A percentile compares a stretch with the other conserved stretches of the same genome.
Conservation (phyloP, 805 yeast species). For the Starmerella potacharoeniae region DNA sequence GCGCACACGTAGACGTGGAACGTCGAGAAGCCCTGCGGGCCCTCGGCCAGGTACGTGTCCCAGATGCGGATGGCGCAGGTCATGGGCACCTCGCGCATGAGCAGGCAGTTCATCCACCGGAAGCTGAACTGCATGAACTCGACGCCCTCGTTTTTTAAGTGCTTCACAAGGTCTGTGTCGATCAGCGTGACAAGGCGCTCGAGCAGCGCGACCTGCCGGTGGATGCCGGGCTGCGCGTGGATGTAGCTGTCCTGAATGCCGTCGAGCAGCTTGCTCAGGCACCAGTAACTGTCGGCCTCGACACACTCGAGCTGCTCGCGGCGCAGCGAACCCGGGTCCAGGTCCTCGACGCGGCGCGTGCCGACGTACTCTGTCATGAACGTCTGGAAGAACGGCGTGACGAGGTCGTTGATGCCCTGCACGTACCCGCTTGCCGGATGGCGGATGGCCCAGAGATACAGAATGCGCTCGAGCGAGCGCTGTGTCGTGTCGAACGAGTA, state of each 20-base stretch:
- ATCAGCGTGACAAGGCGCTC: conserved; percentile 68
- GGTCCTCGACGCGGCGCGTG: conserved; percentile 37
- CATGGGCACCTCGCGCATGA: conserved; percentile 86
- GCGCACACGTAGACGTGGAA: conserved; percentile 97
- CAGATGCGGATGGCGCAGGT: conserved; percentile 82
- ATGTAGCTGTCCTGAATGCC: conserved; percentile 95
- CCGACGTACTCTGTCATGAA: conserved; percentile 58
- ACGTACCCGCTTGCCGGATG: conserved; percentile 98
- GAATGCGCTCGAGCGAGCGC: conserved; percentile 61
- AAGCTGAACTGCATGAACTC: conserved; percentile 93
- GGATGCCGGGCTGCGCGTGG: conserved; percentile 96
- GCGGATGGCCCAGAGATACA: conserved; percentile 89
- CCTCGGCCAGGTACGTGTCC: conserved; percentile 72
- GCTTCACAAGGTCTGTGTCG: conserved; percentile 60
- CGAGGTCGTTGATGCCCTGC: conserved; percentile 91
- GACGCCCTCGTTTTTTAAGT: conserved; percentile 69
- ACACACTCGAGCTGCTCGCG: conserved; percentile 50
- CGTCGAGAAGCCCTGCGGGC: conserved; percentile 63
- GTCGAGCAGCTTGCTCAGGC: conserved; percentile 78
- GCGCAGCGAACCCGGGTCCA: conserved; percentile 54
- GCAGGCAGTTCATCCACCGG: conserved; percentile 96
- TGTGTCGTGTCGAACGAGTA: conserved; percentile 65
- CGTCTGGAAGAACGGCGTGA: conserved; percentile 85
- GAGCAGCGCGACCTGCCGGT: conserved; percentile 70
- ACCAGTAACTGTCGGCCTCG: conserved; percentile 97